phyloP scores from a whole-genome alignment of 768 basidiomycete genomes.

The Chalciporus piperatus region DNA sequence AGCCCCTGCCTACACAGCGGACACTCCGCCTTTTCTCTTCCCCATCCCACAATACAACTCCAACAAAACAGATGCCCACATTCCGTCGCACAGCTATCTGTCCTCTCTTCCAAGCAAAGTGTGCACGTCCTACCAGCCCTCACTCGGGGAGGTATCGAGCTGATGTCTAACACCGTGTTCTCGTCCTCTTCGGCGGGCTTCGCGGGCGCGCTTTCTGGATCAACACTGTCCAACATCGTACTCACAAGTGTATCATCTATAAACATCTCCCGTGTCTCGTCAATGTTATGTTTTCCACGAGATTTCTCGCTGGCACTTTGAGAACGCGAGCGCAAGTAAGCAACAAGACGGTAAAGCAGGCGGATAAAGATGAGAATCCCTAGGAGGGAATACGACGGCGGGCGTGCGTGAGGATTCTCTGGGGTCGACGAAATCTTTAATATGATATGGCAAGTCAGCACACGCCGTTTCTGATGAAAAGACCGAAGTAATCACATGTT shows the following conservation, averaged over 20 bases:
- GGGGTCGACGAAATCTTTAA: slow-evolving; percentile 70
- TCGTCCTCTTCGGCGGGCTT: slow-evolving; percentile 69
- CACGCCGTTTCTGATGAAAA: background rate
- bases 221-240: slow-evolving; percentile 46
- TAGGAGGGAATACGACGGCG: slow-evolving; percentile 85
- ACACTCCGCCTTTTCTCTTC: slow-evolving; percentile 86
- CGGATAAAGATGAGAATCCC: slow-evolving; percentile 69
- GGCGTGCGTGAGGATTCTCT: slow-evolving; percentile 65
- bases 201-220: slow-evolving; percentile 51
- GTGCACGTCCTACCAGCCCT: slow-evolving; percentile 72
- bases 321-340: slow-evolving; percentile 38
- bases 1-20: slow-evolving; percentile 82
- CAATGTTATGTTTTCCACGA: slow-evolving; percentile 34
- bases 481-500: slow-evolving; percentile 49
- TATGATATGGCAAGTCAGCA: background rate
- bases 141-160: slow-evolving; percentile 47
- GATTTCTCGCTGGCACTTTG: slow-evolving; percentile 25
- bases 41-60: slow-evolving; percentile 88
- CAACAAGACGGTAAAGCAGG: slow-evolving; percentile 59
- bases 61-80: slow-evolving; percentile 91
- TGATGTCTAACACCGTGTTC: slow-evolving; percentile 61
- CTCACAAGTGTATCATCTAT: slow-evolving; percentile 65
- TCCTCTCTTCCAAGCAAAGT: slow-evolving; percentile 82
- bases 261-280: slow-evolving; percentile 37
- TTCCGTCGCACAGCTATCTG: slow-evolving; percentile 78